These are phyloP conservation scores for Melastoma malabathricum DNA, from an alignment of 345 rosid species.

Conservation along the genomic window DNA sequence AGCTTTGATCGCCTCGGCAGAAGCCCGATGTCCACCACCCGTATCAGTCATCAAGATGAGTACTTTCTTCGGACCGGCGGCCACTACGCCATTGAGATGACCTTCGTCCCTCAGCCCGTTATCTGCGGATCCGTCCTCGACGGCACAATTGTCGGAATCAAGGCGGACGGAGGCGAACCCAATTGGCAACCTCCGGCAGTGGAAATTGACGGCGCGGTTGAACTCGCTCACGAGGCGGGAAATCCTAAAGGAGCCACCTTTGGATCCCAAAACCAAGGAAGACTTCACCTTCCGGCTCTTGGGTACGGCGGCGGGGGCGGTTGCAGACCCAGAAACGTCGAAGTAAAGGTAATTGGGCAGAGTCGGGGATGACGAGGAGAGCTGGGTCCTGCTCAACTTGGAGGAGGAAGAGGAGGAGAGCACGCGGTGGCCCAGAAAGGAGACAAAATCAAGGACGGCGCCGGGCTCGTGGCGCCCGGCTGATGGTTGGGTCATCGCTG, in stretches of 20 bases:
- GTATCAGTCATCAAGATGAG: constrained; percentile 98
- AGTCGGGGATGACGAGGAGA: constrained; percentile 13
- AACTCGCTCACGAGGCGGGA: constrained; percentile 43
- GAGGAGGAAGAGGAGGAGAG: constrained; percentile 19
- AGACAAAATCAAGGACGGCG: constrained; percentile 34
- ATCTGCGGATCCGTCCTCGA: constrained; percentile 2
- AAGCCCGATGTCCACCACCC: constrained; percentile 97
- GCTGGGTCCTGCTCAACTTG: constrained; percentile 27
- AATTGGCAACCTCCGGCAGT: constrained; percentile 65
- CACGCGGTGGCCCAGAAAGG: constrained; percentile 39
- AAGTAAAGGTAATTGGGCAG: constrained; percentile 43
- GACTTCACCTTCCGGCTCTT: constrained; percentile 19
- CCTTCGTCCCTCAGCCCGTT: constrained; percentile 39
- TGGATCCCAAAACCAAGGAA: constrained; percentile 35
- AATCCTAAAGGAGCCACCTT: constrained; percentile 28
- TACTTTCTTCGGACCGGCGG: constrained; percentile 55
- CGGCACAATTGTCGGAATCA: constrained; percentile 27
- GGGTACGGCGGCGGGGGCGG: constrained; percentile 6
- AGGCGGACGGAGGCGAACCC: constrained; percentile 62
- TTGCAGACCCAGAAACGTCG: constrained; percentile 11
- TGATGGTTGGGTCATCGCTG: constrained; percentile 56
- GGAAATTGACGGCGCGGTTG: constrained; percentile 49
- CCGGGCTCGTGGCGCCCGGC: constrained; percentile 43
- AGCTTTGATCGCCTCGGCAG: constrained; percentile 91
- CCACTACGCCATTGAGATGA: constrained; percentile 35